phyloP scores from a whole-genome alignment of 192 early-diverging fungal genomes.

The Anaeromyces robustus region DNA sequence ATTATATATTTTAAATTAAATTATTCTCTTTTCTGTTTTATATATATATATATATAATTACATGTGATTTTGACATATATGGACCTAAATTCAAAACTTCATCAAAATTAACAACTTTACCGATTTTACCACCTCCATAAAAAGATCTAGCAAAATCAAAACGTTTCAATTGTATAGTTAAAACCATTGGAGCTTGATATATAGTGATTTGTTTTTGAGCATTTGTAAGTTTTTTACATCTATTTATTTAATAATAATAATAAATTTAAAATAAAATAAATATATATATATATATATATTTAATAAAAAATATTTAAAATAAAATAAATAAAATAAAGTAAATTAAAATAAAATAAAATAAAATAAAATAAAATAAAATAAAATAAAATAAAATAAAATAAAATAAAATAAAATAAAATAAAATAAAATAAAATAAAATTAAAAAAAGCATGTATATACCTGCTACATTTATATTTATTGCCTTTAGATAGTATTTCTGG shows the following conservation, averaged over 20 bases:
- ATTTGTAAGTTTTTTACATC: slow-evolving; percentile 57
- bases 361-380: too few species aligned
- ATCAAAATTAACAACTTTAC: slow-evolving; percentile 39
- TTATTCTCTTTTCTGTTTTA: too few species aligned
- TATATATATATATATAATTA: not conserved
- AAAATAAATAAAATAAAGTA: too few species aligned
- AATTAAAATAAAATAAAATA: too few species aligned
- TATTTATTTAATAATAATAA: slow-evolving; percentile 8
- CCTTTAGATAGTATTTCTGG: slow-evolving; percentile 45
- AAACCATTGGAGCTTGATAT: slow-evolving; percentile 46
- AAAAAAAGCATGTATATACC: too few species aligned
- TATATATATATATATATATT: too few species aligned
- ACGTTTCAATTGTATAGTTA: slow-evolving; percentile 72
- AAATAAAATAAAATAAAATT: too few species aligned
- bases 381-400: too few species aligned
- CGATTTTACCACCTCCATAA: slow-evolving; percentile 50
- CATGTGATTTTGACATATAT: slow-evolving; percentile 20
- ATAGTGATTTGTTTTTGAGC: slow-evolving; percentile 70
- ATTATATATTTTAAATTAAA: too few species aligned
- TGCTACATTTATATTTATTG: slow-evolving; percentile 65
- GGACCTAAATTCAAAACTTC: slow-evolving; percentile 44
- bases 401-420: too few species aligned
- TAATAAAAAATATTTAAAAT: too few species aligned
- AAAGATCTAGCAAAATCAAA: slow-evolving; percentile 40
- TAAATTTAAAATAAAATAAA: not conserved